A percentile compares a stretch with the other conserved stretches of the same genome.
Evolutionary conservation across 305 asterid genomes (phyloP).

Genomic region (Striga hermonthica): DNA sequence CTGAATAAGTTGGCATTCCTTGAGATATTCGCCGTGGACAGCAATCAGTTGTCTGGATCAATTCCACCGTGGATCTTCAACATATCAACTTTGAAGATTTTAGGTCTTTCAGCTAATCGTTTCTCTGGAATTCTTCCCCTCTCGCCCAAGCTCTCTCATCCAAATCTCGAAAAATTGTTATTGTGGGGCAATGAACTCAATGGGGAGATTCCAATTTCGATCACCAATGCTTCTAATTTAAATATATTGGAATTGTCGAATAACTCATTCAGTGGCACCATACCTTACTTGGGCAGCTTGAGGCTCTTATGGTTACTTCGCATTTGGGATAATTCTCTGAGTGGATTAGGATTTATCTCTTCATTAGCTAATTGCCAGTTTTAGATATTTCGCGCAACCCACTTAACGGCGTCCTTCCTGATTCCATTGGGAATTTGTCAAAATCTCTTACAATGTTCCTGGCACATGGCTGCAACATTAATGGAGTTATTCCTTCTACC

Average conservation of each 20-base stretch:
- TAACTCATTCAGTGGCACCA: conserved; percentile 33
- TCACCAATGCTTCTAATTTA: conserved; percentile 42
- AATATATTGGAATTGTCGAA: conserved; percentile 7
- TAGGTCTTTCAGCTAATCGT: neutral
- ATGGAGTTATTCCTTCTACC: conserved; percentile 30
- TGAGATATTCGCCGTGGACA: neutral
- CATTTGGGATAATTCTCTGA: conserved; percentile 29
- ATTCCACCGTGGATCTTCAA: conserved; percentile 35
- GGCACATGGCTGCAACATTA: conserved; percentile 28
- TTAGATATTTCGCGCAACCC: conserved; percentile 25
- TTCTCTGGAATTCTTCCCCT: conserved; percentile 29
- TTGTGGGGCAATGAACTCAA: conserved; percentile 29
- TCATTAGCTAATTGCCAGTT: conserved; percentile 32
- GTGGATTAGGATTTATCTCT: conserved; percentile 31
- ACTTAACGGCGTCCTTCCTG: conserved; percentile 25
- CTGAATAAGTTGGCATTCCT: conserved; percentile 24
- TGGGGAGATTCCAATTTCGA: conserved; percentile 35
- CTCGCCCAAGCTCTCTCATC: conserved; percentile 10
- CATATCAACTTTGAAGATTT: conserved; percentile 29
- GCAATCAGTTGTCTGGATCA: conserved; percentile 27
- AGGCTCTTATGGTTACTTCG: conserved; percentile 13
- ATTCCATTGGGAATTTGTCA: conserved; percentile 33
- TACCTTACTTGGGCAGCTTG: conserved; percentile 36
- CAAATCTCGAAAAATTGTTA: conserved; percentile 26
- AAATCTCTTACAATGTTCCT: neutral